phyloP scores from a whole-genome alignment of 2,329 filamentous ascomycete species.

The Pseudophaeomoniella oleicola region DNA sequence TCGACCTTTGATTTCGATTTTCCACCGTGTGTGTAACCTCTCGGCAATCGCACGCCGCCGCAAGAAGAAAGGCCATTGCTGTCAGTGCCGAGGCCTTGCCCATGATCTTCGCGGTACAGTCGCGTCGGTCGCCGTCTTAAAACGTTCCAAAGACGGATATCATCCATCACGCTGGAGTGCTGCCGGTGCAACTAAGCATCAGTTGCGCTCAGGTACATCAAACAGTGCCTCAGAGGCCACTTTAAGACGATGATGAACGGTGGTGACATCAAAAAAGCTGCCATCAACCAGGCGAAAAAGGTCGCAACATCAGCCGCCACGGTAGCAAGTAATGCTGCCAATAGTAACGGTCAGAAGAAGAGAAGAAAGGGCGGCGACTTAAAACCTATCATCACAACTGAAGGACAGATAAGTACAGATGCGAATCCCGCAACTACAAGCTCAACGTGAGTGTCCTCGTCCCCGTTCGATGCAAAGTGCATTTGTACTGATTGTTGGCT shows the following conservation, averaged over 20 bases:
- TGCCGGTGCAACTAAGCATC: background rate
- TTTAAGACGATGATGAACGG: conserved; percentile 40
- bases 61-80: too few relatives aligned
- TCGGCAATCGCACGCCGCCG: background rate
- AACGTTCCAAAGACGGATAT: too few relatives aligned
- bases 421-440: conserved; percentile 28
- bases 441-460: conserved; percentile 21
- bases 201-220: background rate
- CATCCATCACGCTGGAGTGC: background rate
- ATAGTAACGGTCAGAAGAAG: conserved; percentile 46
- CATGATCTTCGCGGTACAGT: too few relatives aligned
- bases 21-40: background rate
- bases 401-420: conserved; percentile 33
- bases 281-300: conserved; percentile 52
- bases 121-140: too few relatives aligned
- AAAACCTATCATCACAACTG: conserved; percentile 53
- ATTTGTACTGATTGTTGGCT: conserved; percentile 3
- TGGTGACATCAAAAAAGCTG: conserved; percentile 48
- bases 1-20: background rate
- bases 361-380: conserved; percentile 48
- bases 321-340: conserved; percentile 32
- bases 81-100: too few relatives aligned
- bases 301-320: conserved; percentile 35
- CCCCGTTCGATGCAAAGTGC: conserved; percentile 1
- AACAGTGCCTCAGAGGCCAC: background rate